Evolutionary conservation across 73 alveolate species (phyloP), one percentile per base, ranked within the genome.

Genomic region (Blepharisma japonicum): DNA sequence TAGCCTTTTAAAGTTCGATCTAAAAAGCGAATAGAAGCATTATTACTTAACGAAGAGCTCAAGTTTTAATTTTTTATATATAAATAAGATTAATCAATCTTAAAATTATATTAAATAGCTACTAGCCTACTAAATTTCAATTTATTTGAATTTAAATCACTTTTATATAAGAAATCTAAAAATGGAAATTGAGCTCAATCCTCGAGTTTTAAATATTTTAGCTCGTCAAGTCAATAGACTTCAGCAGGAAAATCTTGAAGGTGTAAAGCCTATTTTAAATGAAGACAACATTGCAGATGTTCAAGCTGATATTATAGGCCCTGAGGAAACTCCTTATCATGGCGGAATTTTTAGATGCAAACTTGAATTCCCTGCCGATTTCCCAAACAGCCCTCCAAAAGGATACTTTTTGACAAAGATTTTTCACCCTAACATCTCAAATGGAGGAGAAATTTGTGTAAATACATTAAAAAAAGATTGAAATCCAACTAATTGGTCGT

Each of bases 401-500:
- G 98, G 90, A 27, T 92, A 82, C 84, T 96, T 96, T 86, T 47
- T 86, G 46, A 96, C 99, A 6, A 96, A 94, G 86, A 96, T 96
- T 38, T 96, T 92, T 82, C 99, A 96, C 79, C 99, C 99, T 9
- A 96, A 96, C 80, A 96, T 96, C 7, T 93, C 98, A 21, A 97
- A 94, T 72, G 90, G 95, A 77, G 99, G 99, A 67, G 98, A 92
- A 79, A 92, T 96, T 39, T 94, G 98, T 83, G 99, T 96, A 70
- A 94, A 96, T 83, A 91, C 98, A 20, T 85, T 96, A 68, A 96
- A 96, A 85, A 91, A 96, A 72, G 98, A 96, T 85, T 96, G 99
- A 98, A 96, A 91, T 82, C 98, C 98, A 6, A 78, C 81, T 45
- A 86, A 87, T 50, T 96, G 98, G 98, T 90, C 98, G 66, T 87